These are phyloP conservation scores for Microbotryum intermedium DNA, from an alignment of 1,284 basidiomycete species.

Conservation along the genomic window DNA sequence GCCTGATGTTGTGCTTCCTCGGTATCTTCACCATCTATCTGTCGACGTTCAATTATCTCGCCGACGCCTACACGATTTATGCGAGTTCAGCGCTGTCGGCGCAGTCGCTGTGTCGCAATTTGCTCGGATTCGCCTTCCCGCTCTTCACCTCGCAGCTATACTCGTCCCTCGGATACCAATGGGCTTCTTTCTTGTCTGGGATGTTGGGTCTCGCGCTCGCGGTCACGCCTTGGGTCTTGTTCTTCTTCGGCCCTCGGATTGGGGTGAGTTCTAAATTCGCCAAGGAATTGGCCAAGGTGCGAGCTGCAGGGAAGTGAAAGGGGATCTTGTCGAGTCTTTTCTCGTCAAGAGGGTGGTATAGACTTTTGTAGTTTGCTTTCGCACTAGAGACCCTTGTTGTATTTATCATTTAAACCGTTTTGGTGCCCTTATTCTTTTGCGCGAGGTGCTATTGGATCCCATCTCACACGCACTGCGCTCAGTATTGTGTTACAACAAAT, in stretches of 20 bases:
- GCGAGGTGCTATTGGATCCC: no score
- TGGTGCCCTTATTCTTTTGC: no score
- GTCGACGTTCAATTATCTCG: slow-evolving; percentile 31
- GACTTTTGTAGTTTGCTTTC: no score
- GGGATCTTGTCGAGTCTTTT: no score
- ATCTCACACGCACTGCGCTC: no score
- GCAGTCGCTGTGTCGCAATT: slow-evolving; percentile 24
- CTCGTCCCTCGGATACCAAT: neutral
- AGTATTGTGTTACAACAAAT: no score
- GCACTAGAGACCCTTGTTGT: no score
- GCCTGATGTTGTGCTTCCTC: slow-evolving; percentile 30
- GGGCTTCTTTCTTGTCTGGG: slow-evolving; percentile 22
- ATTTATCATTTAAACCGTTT: no score
- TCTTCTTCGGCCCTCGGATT: slow-evolving; percentile 12
- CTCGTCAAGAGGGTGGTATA: no score
- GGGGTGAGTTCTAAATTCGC: slow-evolving; percentile 22
- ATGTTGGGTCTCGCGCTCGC: slow-evolving; percentile 12
- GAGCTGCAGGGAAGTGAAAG: no score
- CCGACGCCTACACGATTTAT: slow-evolving; percentile 35
- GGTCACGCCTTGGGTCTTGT: slow-evolving; percentile 13
- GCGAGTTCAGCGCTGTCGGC: slow-evolving; percentile 34
- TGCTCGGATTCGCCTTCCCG: slow-evolving; percentile 18
- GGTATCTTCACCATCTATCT: slow-evolving; percentile 35
- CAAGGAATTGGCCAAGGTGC: slow-evolving; percentile 15
- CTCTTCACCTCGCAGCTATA: slow-evolving; percentile 18